Evolutionary conservation across 352 stramenopile genomes (phyloP).

Genomic region (Globisporangium echinulatum): DNA sequence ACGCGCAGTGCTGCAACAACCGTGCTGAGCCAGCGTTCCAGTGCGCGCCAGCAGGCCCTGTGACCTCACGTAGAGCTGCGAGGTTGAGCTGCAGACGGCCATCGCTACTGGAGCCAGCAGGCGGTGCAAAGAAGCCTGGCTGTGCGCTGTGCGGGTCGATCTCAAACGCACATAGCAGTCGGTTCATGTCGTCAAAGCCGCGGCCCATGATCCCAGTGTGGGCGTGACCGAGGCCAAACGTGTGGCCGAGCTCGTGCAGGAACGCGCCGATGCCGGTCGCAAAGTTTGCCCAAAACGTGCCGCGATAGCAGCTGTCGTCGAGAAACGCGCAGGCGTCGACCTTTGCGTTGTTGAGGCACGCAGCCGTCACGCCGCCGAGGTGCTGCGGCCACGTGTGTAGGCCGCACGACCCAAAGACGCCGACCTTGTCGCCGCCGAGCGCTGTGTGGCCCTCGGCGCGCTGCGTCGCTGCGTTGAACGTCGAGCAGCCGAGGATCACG

Average conservation of each 20-base stretch:
- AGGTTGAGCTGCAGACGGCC: constrained; percentile 32
- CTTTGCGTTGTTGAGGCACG: constrained; percentile 49
- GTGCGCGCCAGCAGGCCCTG: constrained; percentile 25
- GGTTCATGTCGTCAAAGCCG: constrained; percentile 75
- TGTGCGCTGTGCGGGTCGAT: constrained; percentile 22
- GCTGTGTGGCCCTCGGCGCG: constrained; percentile 53
- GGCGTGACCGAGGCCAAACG: constrained; percentile 49
- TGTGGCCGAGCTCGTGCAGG: constrained; percentile 60
- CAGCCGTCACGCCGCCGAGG: constrained; percentile 36
- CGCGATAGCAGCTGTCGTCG: constrained; percentile 57
- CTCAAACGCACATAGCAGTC: constrained; percentile 40
- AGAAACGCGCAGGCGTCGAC: constrained; percentile 39
- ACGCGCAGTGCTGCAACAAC: constrained; percentile 40
- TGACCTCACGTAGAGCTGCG: constrained; percentile 25
- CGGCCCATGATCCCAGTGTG: constrained; percentile 57
- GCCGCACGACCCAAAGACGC: constrained; percentile 62
- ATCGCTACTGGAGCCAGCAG: constrained; percentile 5
- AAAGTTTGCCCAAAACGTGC: constrained; percentile 59
- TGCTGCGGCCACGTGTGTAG: constrained; percentile 56
- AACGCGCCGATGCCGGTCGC: constrained; percentile 59
- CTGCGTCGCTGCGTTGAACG: constrained; percentile 41
- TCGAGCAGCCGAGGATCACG: constrained; percentile 65
- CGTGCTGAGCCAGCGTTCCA: constrained; percentile 54
- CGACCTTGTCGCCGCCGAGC: constrained; percentile 45
- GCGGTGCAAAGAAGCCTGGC: constrained; percentile 17